These are phyloP conservation scores for Entamoeba moshkovskii DNA, from an alignment of 208 protist species.

Conservation along the genomic window DNA sequence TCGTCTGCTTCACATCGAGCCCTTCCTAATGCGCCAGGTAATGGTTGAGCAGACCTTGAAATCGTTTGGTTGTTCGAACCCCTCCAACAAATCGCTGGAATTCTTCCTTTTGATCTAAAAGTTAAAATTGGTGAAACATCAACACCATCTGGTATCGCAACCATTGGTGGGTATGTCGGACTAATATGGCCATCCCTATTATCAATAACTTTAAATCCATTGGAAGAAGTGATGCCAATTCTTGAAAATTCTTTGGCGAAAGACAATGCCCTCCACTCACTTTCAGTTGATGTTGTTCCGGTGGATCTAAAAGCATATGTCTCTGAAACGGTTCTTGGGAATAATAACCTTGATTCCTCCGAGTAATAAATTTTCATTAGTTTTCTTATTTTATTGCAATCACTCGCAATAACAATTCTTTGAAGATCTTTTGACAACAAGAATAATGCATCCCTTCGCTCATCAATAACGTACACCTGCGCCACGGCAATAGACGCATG, in stretches of 20 bases:
- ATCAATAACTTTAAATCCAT: neutral
- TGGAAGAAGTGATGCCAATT: neutral
- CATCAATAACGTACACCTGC: neutral
- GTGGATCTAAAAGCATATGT: neutral
- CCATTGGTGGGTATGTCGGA: neutral
- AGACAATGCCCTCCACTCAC: neutral
- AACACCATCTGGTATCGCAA: neutral
- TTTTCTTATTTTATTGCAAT: neutral
- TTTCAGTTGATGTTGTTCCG: neutral
- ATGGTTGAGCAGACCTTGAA: neutral
- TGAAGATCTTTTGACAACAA: neutral
- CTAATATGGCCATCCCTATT: neutral
- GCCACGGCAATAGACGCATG: neutral
- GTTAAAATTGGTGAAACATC: neutral
- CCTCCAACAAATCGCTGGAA: neutral
- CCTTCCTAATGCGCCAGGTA: neutral
- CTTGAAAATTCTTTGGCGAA: neutral
- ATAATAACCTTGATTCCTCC: neutral
- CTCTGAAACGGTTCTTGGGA: neutral
- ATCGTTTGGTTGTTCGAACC: neutral
- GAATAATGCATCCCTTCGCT: neutral
- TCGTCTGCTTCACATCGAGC: neutral
- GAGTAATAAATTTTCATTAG: neutral
- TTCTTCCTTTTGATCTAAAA: neutral
- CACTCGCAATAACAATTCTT: neutral